Conservation (phyloP, 768 basidiomycete genomes). For the Russula emetica region DNA sequence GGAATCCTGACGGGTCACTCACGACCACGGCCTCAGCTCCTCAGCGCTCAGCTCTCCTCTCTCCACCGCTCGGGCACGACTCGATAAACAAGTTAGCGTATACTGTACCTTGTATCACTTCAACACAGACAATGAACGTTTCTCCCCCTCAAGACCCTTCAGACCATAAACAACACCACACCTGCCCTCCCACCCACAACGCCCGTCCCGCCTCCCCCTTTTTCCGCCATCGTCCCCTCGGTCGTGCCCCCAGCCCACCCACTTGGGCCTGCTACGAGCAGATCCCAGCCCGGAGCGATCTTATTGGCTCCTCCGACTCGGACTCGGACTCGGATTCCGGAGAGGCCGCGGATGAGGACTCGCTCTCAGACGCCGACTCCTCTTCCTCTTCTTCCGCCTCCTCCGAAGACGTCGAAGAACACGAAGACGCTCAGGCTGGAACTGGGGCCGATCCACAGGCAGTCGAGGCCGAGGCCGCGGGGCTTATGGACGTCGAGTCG, state of each 20-base stretch:
- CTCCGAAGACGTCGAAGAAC: slow-evolving; percentile 17
- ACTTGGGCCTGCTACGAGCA: slow-evolving; percentile 91
- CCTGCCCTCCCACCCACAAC: slow-evolving; percentile 13
- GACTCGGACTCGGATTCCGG: slow-evolving; percentile 23
- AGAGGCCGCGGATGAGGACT: slow-evolving; percentile 22
- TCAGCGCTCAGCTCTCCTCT: background rate
- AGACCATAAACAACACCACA: background rate
- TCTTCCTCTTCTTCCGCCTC: slow-evolving; percentile 37
- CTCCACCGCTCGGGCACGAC: background rate
- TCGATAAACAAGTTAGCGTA: background rate
- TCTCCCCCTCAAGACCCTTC: slow-evolving; percentile 22
- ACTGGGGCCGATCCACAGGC: slow-evolving; percentile 31
- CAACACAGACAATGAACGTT: slow-evolving; percentile 1
- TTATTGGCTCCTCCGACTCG: slow-evolving; percentile 37
- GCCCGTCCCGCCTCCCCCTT: slow-evolving; percentile 38
- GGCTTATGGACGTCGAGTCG: slow-evolving; percentile 31
- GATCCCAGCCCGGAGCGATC: slow-evolving; percentile 43
- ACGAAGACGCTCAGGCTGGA: background rate
- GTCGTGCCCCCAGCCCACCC: slow-evolving; percentile 76
- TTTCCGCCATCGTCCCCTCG: slow-evolving; percentile 66
- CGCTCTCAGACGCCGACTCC: slow-evolving; percentile 21
- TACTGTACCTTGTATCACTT: too few relatives aligned
- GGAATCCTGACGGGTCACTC: slow-evolving; percentile 12
- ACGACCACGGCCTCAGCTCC: background rate
- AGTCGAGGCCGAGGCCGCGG: slow-evolving; percentile 34